Evolutionary conservation across 176 grass and related monocot genomes (phyloP), one percentile per base, ranked within the genome.

Genomic region (Areca catechu): DNA sequence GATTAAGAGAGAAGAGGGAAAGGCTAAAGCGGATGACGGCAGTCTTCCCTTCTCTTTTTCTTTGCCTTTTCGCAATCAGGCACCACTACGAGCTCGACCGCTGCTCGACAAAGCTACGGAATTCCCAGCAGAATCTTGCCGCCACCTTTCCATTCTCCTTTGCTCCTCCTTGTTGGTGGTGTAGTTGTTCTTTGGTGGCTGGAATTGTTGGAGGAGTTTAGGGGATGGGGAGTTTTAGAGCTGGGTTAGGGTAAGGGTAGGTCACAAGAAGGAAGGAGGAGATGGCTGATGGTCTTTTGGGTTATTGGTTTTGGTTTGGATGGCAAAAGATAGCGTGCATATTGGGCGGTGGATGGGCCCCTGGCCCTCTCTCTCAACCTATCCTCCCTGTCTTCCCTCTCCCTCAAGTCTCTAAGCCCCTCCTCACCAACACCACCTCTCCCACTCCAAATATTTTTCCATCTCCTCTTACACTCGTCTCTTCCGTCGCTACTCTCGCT

Each of bases 11-110:
- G 10, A 43, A 43, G 53, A 43, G 53, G 12, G 27, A 22, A 58
- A 65, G 65, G 49, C 66, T 54, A 17, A 68, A 69, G 70, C 9
- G 59, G 53, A 60, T 58, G 76, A 80, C 54, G 65, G 77, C 72
- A 68, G 51, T 56, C 54, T 74, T 63, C 63, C 51, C 53, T 63
- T 48, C 48, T 83, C 75, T 37, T 71, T 68, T 71, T 24, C 66
- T 61, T 56, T 70, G 48, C 64, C 78, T 79, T 79, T 65, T 43
- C 9, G 9, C 34, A 43, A 43, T 43, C 34, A 43, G 14, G 34
- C 34, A 43, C 34, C 3, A 10, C 34, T 14, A 3, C 34, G 14
- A 2, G 34, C 34, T 43, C 34, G 34, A 43, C 34, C 7, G 1
- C 34, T 43, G 34, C 34, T 43, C 9, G 34, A 43, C 34, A 12